These are phyloP conservation scores for Kurtzmaniella quercitrusa DNA, from an alignment of 1,139 yeast genomes.

Conservation along the genomic window DNA sequence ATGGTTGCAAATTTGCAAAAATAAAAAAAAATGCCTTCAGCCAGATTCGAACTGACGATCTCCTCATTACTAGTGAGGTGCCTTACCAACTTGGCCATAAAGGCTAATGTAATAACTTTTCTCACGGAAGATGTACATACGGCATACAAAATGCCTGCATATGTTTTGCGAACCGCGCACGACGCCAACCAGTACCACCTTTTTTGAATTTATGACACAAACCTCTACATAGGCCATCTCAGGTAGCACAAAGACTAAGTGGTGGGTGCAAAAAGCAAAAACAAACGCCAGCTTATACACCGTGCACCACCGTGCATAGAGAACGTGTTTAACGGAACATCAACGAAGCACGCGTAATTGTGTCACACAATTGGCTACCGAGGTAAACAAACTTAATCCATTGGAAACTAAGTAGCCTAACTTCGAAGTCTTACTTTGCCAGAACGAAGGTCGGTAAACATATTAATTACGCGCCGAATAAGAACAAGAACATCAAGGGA, in stretches of 20 bases:
- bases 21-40: conserved; percentile 24
- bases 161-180: neutral
- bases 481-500: no score
- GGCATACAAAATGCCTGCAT: neutral
- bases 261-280: neutral
- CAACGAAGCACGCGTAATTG: no score
- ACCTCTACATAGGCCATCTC: neutral
- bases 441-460: no score
- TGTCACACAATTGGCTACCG: no score
- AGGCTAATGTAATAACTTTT: conserved; percentile 15
- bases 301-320: no score
- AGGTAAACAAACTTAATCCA: no score
- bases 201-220: neutral
- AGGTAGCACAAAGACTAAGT: conserved; percentile 6
- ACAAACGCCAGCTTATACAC: neutral
- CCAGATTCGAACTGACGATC: conserved; percentile 48
- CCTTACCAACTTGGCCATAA: conserved; percentile 47
- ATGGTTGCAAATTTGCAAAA: neutral
- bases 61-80: conserved; percentile 49
- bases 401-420: no score
- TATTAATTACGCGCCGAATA: no score
- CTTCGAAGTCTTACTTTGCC: no score
- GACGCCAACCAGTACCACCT: neutral
- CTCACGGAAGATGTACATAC: neutral
- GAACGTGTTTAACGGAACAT: no score